These are phyloP conservation scores for Amanita fuliginea DNA, from an alignment of 768 basidiomycete species.

Conservation along the genomic window DNA sequence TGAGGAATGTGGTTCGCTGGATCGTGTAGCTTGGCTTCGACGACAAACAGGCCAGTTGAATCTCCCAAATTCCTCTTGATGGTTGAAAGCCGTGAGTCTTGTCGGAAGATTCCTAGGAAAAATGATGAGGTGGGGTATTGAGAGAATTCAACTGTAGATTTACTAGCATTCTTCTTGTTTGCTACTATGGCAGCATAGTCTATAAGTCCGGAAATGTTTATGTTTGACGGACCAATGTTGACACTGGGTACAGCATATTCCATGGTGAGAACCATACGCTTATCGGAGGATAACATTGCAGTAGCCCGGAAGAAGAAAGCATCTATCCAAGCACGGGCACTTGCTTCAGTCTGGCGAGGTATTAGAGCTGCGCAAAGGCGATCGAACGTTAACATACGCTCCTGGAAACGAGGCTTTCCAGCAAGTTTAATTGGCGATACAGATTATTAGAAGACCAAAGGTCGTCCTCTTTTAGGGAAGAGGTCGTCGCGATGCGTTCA, in stretches of 20 bases:
- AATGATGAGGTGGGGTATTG: neutral
- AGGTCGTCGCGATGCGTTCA: conserved; percentile 8
- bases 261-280: conserved; percentile 11
- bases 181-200: too few relatives aligned
- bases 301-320: conserved; percentile 14
- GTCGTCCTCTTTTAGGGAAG: conserved; percentile 7
- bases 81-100: conserved; percentile 5
- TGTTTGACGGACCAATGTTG: conserved; percentile 1
- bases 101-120: conserved; percentile 6
- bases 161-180: too few relatives aligned
- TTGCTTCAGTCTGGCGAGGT: conserved; percentile 11
- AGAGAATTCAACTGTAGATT: too few relatives aligned
- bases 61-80: conserved; percentile 7
- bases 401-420: conserved; percentile 9
- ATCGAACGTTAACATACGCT: conserved; percentile 1
- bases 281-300: conserved; percentile 14
- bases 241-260: conserved; percentile 10
- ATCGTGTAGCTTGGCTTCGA: conserved; percentile 8
- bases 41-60: conserved; percentile 6
- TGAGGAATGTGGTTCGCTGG: conserved; percentile 10
- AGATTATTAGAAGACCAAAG: conserved; percentile 11
- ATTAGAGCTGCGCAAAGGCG: conserved; percentile 6
- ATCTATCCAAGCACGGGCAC: conserved; percentile 12
- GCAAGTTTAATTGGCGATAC: conserved; percentile 9
- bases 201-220: too few relatives aligned